Base-by-base conservation (phyloP, 179 eudicot species). In the Silene noctiflora region DNA sequence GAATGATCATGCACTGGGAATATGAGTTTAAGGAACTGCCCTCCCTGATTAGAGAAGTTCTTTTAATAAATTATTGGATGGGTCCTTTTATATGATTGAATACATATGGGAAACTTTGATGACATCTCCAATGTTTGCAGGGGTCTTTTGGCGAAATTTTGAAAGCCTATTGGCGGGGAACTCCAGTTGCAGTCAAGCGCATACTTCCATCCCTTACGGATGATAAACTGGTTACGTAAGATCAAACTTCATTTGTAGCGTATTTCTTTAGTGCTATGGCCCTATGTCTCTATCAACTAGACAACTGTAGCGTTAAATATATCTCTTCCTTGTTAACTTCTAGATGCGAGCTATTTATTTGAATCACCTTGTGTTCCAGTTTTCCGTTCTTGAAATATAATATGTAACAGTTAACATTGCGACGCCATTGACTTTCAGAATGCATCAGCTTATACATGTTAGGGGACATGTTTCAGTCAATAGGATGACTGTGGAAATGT, bases 181-280 rank as follows among this genome's bases (percentile, higher is more conserved):
- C 99, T 84, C 98, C 99, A 53, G 99, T 95, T 71, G 99, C 99
- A 74, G 90, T 95, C 78, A 95, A 95, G 80, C 98, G 99, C 73
- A 95, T 93, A 79, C 98, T 95, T 82, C 99, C 99, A 84, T 93
- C 87, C 74, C 99, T 93, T 74, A 93, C 98, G 64, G 98, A 95
- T 74, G 99, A 95, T 83, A 91, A 86, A 89, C 84, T 95, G 87
- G 95, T 95, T 85, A 89, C 91, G 99, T 96, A 90, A 86, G 90
- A 68, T 78, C 73, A 60, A 55, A 21, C 55, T 69, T 79, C 29
- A 64, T 59, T 39, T 63, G 12, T 68, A 21, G 46, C 65, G 60
- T 76, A 55, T 33, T 62, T 76, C 22, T 20, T 46, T 44, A 48
- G 19, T 33, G 39, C 3, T 74, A 35, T 48, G 8, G 31, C 22